A percentile compares a stretch with the other conserved stretches of the same genome.
These are phyloP conservation scores for Poa annua DNA, from an alignment of 176 grass and related monocot species.

Conservation along the genomic window DNA sequence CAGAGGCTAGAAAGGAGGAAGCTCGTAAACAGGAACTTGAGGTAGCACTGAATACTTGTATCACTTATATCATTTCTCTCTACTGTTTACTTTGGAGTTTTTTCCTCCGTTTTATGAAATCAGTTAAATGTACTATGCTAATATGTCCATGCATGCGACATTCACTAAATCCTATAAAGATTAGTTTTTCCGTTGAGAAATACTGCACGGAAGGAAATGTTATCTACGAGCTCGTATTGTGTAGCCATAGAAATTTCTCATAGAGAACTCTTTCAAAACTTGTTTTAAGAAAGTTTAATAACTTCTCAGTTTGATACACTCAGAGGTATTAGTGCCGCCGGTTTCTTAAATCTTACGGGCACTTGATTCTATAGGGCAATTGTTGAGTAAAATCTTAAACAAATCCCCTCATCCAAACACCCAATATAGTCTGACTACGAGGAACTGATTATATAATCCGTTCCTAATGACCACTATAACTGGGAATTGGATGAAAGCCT, in stretches of 20 bases:
- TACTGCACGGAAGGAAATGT: not conserved
- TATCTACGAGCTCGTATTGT: not conserved
- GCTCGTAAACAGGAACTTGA: conserved; percentile 87
- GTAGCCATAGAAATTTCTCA: conserved; percentile 18
- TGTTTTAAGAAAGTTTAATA: not conserved
- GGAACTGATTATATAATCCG: conserved; percentile 5
- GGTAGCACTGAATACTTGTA: conserved; percentile 41
- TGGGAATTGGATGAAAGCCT: too few relatives aligned
- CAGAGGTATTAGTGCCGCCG: not conserved
- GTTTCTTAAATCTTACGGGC: not conserved
- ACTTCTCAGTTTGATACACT: not conserved
- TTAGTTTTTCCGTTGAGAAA: not conserved
- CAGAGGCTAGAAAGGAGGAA: conserved; percentile 97
- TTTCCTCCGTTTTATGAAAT: not conserved
- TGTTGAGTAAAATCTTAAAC: not conserved
- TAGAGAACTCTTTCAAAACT: not conserved
- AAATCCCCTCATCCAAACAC: conserved; percentile 7
- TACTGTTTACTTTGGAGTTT: not conserved
- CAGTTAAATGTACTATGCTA: conserved; percentile 4
- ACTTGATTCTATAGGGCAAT: not conserved
- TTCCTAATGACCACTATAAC: not conserved
- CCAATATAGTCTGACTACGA: conserved; percentile 8
- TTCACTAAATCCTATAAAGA: not conserved
- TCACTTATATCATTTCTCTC: not conserved
- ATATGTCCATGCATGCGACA: not conserved